A percentile compares a stretch with the other conserved stretches of the same genome.
Conservation (phyloP, 1,139 yeast species). For the Meyerozyma elateridarum region DNA sequence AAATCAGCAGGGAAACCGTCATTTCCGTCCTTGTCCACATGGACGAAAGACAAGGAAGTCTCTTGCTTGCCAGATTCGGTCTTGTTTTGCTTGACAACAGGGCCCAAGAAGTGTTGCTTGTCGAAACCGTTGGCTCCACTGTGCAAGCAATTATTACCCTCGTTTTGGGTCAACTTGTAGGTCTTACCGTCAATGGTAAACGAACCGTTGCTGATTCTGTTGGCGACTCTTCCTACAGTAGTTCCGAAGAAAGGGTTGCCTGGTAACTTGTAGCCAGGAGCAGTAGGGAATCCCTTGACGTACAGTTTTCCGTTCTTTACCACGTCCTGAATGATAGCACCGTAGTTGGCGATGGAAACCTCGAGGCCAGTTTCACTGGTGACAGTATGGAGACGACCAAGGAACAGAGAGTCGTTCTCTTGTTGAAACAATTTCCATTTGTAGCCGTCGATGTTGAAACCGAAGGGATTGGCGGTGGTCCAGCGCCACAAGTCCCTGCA, state of each 20-base stretch:
- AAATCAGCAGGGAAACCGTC: slow-evolving; percentile 57
- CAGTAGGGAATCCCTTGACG: slow-evolving; percentile 32
- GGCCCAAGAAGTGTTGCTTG: slow-evolving; percentile 46
- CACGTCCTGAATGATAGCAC: slow-evolving; percentile 47
- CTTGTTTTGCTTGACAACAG: slow-evolving; percentile 30
- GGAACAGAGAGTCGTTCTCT: slow-evolving; percentile 14
- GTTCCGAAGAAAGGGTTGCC: slow-evolving; percentile 56
- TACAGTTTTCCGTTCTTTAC: slow-evolving; percentile 28
- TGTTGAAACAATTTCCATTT: slow-evolving; percentile 29
- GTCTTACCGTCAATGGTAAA: slow-evolving; percentile 37
- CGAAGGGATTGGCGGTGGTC: slow-evolving; percentile 67
- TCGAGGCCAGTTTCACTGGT: slow-evolving; percentile 29
- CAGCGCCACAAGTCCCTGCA: slow-evolving; percentile 76
- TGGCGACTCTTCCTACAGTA: slow-evolving; percentile 62
- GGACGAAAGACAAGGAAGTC: slow-evolving; percentile 35
- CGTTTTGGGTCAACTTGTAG: slow-evolving; percentile 40
- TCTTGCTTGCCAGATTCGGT: slow-evolving; percentile 20
- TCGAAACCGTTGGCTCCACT: slow-evolving; percentile 55
- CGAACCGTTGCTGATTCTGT: slow-evolving; percentile 48
- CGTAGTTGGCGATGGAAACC: slow-evolving; percentile 47
- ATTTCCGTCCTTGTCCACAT: slow-evolving; percentile 42
- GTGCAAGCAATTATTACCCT: slow-evolving; percentile 39
- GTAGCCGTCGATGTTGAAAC: slow-evolving; percentile 44
- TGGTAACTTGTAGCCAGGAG: slow-evolving; percentile 29
- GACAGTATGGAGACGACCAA: slow-evolving; percentile 41